Percentiles rank a stretch among this genome's conserved stretches.
Conservation (phyloP, 768 basidiomycete species). For the Postia placenta region DNA sequence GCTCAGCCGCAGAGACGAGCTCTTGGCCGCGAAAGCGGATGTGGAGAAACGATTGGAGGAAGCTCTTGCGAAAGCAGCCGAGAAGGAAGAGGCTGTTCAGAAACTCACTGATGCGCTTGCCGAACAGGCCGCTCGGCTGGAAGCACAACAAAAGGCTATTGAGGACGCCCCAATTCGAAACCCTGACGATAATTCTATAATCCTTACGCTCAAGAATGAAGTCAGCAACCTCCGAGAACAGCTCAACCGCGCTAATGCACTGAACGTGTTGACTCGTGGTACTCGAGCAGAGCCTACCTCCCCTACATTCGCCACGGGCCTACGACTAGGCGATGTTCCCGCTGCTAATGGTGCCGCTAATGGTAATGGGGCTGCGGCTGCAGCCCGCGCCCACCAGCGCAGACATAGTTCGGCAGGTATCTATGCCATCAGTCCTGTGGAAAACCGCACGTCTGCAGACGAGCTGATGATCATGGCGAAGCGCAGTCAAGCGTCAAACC, state of each 20-base stretch:
- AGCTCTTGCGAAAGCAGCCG: slow-evolving; percentile 58
- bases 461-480: slow-evolving; percentile 73
- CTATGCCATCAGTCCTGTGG: slow-evolving; percentile 51
- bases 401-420: slow-evolving; percentile 85
- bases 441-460: slow-evolving; percentile 69
- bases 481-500: slow-evolving; percentile 63
- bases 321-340: slow-evolving; percentile 48
- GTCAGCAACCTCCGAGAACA: slow-evolving; percentile 91
- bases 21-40: slow-evolving; percentile 69
- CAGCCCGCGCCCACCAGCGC: slow-evolving; percentile 60
- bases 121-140: slow-evolving; percentile 69
- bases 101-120: slow-evolving; percentile 75
- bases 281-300: slow-evolving; percentile 67
- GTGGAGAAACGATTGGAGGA: slow-evolving; percentile 81
- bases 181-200: slow-evolving; percentile 81
- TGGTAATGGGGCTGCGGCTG: slow-evolving; percentile 25
- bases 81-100: slow-evolving; percentile 82
- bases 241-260: slow-evolving; percentile 90
- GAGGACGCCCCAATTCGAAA: slow-evolving; percentile 60
- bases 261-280: slow-evolving; percentile 78
- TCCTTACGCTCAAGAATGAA: slow-evolving; percentile 86
- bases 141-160: slow-evolving; percentile 65
- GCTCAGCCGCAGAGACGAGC: slow-evolving; percentile 61
- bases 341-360: slow-evolving; percentile 35
- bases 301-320: slow-evolving; percentile 79